Evolutionary conservation across 2,329 filamentous ascomycete species (phyloP).

Genomic region (Cylindrodendrum hubeiense): DNA sequence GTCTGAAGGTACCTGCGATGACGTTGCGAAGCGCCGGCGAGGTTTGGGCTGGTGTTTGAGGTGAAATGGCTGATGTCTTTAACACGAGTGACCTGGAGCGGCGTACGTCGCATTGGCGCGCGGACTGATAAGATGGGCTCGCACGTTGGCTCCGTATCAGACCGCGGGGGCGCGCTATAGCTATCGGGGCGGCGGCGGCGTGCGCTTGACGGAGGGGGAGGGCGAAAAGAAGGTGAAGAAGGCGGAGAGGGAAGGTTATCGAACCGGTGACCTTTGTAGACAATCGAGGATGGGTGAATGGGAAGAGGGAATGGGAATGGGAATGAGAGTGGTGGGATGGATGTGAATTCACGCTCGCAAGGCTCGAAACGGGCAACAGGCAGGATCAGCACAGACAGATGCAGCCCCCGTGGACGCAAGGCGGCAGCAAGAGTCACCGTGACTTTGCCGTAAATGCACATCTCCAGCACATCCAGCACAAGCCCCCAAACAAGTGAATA

Average conservation of each 20-base stretch:
- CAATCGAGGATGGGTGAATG: neutral
- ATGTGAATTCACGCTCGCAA: constrained; percentile 2
- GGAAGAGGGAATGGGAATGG: too few relatives aligned
- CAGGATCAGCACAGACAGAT: neutral
- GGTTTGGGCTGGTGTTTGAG: constrained; percentile 17
- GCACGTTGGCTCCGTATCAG: constrained; percentile 9
- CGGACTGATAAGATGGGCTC: constrained; percentile 16
- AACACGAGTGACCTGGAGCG: constrained; percentile 18
- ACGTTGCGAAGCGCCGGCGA: constrained; percentile 12
- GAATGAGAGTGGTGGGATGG: neutral
- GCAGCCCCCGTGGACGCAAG: neutral
- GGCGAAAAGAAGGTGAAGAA: neutral
- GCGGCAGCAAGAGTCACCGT: neutral
- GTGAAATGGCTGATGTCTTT: neutral
- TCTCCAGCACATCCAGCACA: neutral
- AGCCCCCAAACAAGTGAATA: neutral
- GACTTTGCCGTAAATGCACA: neutral
- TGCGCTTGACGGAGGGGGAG: neutral
- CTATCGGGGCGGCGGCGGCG: constrained; percentile 8
- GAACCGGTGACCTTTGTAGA: neutral
- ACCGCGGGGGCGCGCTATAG: constrained; percentile 1
- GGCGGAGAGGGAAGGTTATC: neutral
- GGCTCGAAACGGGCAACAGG: neutral
- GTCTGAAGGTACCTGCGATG: constrained; percentile 10
- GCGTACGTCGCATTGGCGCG: neutral